Evolutionary conservation across 768 basidiomycete genomes (phyloP).

Genomic region (Austroboletus eburneus): DNA sequence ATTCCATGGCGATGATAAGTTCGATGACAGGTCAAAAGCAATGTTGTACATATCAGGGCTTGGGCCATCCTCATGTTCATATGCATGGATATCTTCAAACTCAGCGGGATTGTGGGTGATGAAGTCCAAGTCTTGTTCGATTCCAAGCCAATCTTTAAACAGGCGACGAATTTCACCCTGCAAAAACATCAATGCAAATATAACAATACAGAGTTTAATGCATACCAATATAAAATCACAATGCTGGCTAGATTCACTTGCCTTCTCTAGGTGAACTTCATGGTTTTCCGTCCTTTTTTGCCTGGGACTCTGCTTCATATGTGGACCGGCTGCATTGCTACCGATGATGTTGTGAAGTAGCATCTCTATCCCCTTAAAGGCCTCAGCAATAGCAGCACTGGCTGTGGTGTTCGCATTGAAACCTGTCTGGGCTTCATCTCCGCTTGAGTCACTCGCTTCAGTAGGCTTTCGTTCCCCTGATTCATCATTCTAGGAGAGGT

Average conservation of each 20-base stretch:
- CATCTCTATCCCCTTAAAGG: too few species aligned
- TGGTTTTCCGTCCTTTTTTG: not conserved
- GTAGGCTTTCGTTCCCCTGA: too few species aligned
- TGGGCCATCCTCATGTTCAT: constrained; percentile 5
- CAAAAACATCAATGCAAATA: too few species aligned
- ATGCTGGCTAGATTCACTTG: not conserved
- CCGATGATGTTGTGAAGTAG: too few species aligned
- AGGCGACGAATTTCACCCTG: constrained; percentile 6
- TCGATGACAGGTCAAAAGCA: not conserved
- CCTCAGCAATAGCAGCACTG: too few species aligned
- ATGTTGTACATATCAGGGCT: not conserved
- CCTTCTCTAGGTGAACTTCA: not conserved
- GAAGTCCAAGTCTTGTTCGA: constrained; percentile 5
- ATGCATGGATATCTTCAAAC: constrained; percentile 1
- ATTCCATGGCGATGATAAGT: constrained; percentile 4
- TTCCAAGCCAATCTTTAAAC: constrained; percentile 7
- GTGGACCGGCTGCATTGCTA: too few species aligned
- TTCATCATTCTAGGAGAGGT: too few species aligned
- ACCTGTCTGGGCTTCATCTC: too few species aligned
- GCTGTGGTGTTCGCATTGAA: too few species aligned
- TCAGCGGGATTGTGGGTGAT: not conserved
- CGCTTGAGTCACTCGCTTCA: too few species aligned
- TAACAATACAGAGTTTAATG: too few species aligned
- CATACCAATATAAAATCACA: constrained; percentile 5
- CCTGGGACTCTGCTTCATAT: not conserved